A percentile compares a stretch with the other conserved stretches of the same genome.
Conservation (phyloP, 2,329 filamentous ascomycete species). For the Fonsecaea monophora region DNA sequence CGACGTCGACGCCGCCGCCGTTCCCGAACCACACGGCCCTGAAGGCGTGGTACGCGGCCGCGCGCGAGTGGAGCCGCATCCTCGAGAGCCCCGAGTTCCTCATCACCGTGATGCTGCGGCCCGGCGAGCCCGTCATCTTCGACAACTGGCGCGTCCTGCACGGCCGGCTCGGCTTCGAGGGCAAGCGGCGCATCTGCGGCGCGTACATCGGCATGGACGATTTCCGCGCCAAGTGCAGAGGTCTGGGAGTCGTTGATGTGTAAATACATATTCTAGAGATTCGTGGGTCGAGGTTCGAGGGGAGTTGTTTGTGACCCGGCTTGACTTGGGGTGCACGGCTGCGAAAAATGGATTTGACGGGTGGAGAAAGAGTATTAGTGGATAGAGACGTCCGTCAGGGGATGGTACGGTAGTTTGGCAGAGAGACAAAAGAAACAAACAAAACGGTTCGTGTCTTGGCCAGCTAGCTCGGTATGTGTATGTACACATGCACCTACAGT, state of each 20-base stretch:
- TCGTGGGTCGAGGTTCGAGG: no score
- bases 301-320: no score
- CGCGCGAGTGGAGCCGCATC: constrained; percentile 74
- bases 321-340: no score
- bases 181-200: constrained; percentile 85
- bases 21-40: constrained; percentile 53
- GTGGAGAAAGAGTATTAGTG: no score
- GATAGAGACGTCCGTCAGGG: no score
- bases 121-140: constrained; percentile 83
- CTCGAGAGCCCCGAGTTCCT: constrained; percentile 70
- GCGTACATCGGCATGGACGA: constrained; percentile 71
- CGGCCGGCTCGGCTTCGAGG: constrained; percentile 81
- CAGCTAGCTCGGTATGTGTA: no score
- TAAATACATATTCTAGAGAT: neutral
- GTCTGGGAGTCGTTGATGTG: constrained; percentile 24
- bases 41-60: constrained; percentile 77
- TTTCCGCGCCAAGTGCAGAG: constrained; percentile 34
- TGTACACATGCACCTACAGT: no score
- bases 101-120: constrained; percentile 80
- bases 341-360: no score
- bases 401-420: no score
- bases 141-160: constrained; percentile 97
- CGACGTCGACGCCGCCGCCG: constrained; percentile 55
- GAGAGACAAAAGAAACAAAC: no score
- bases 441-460: no score